These are phyloP conservation scores for Butyriboletus appendiculatus DNA, from an alignment of 1,284 basidiomycete genomes.

Conservation along the genomic window DNA sequence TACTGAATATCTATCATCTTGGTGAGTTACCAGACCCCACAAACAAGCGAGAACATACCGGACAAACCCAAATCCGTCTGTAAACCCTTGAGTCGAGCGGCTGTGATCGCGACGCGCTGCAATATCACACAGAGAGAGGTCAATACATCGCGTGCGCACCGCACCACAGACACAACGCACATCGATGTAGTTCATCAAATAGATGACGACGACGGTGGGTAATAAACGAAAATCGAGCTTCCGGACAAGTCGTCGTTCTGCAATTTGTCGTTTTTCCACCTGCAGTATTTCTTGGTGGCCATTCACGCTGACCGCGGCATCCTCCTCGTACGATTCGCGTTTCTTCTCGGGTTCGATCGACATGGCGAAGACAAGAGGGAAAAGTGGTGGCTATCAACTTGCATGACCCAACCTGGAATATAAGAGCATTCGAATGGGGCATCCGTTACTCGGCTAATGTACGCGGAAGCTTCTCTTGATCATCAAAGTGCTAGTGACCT, in stretches of 20 bases:
- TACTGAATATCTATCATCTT: conserved; percentile 56
- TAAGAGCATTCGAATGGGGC: neutral
- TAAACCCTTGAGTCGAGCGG: conserved; percentile 61
- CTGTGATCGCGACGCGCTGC: conserved; percentile 59
- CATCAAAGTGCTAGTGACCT: neutral
- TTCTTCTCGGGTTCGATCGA: conserved; percentile 18
- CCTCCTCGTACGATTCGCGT: conserved; percentile 6
- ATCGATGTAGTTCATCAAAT: conserved; percentile 71
- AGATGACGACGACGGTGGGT: conserved; percentile 62
- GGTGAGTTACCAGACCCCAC: neutral
- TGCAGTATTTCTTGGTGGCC: conserved; percentile 1
- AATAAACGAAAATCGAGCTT: conserved; percentile 60
- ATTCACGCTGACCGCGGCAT: neutral
- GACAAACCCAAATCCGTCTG: conserved; percentile 55
- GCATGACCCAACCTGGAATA: neutral
- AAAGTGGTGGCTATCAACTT: neutral
- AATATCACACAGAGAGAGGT: neutral
- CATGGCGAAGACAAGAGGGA: conserved; percentile 14
- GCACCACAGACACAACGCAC: conserved; percentile 37
- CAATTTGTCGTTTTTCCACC: conserved; percentile 17
- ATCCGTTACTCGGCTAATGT: neutral
- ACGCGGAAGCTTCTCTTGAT: neutral
- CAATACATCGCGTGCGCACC: neutral
- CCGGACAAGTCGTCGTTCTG: conserved; percentile 47
- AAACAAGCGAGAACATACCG: conserved; percentile 35